Evolutionary conservation across 768 basidiomycete species (phyloP), one percentile per base, ranked within the genome.

Genomic region (Phlegmacium glaucopus): DNA sequence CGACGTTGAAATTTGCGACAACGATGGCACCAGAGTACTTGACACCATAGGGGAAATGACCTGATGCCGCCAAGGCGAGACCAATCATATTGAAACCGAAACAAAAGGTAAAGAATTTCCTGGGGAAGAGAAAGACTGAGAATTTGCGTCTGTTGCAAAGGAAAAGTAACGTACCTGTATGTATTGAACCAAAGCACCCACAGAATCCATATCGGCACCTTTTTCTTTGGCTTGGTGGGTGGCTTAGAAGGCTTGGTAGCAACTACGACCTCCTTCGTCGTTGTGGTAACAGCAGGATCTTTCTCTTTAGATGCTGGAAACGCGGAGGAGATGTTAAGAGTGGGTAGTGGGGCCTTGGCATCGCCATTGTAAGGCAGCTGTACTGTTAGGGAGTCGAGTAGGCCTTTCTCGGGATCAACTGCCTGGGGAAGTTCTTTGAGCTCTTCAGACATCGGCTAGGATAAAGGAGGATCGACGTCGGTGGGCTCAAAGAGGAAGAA

Each of bases 181-280:
- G 77, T 81, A 55, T 87, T 85, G 66, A 82, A 87, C 84, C 85
- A 87, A 34, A 87, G 63, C 38, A 64, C 72, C 69, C 75, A 81
- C 40, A 72, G 61, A 30, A 83, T 74, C 71, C 81, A 83, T 48
- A 72, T 77, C 1, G 84, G 79, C 25, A 73, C 74, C 58, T 80
- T 76, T 62, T 73, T 76, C 71, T 79, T 83, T 28, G 72, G 59
- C 39, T 74, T 72, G 22, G 61, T 54, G n/a, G 65, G 48, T 7
- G 74, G 69, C 56, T 74, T 71, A 39, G 32, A 34, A 34, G 70
- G 61, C 13, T 72, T 62, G 2, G 71, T 61, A 22, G 60, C 49
- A 9, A 61, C 60, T 47, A 46, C 55, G 40, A 67, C 65, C 38
- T 64, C 60, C 54, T 70, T 72, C 27, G 60, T 67, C 17, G 65